Base-by-base conservation (phyloP, 1,284 basidiomycete species). In the Naganishia sp. region DNA sequence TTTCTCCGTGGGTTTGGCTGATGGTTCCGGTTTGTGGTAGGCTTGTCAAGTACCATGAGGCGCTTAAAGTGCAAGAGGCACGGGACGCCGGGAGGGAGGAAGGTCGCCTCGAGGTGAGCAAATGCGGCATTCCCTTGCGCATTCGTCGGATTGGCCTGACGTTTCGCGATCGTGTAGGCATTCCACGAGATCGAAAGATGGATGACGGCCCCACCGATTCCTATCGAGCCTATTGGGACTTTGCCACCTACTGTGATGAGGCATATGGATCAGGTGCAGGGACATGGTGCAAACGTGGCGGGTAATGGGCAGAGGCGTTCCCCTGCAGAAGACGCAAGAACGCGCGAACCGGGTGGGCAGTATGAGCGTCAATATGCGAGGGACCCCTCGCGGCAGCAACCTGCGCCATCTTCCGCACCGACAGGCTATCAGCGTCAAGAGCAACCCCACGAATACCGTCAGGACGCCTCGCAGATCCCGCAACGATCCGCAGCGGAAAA, bases 161-260 rank as follows among this genome's bases (percentile, higher is more conserved):
- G 28, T 28, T 28, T 28, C 28, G 28, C 28, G 28, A 28, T 28
- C 15, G 36, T 16, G 13, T 56, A 77, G 75, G 77, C 77, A 43
- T 79, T 75, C 71, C 70, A 77, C 65, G 77, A 77, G 66, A 76
- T 76, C 11, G 76, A 75, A 68, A 66, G 75, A 54, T 79, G 75
- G 77, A 76, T 78, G 75, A 68, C 61, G 28, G 68, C 69, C 6
- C 77, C 76, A 10, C 77, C 76, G 10, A 75, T 77, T 43, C 76
- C 76, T 2, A 68, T 76, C 63, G 75, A 77, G 2, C 76, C 75
- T 1, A 64, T 76, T 23, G 70, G 70, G 15, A 54, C 56, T 18
- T 65, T 76, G 5, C 74, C 75, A 4, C 68, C 68, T 0, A 67
- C 70, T 0, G 74, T 75, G 1, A 36, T 54, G 23, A 44, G 43